Conservation (phyloP, 2,329 filamentous ascomycete genomes). For the Diaporthe vaccinii region DNA sequence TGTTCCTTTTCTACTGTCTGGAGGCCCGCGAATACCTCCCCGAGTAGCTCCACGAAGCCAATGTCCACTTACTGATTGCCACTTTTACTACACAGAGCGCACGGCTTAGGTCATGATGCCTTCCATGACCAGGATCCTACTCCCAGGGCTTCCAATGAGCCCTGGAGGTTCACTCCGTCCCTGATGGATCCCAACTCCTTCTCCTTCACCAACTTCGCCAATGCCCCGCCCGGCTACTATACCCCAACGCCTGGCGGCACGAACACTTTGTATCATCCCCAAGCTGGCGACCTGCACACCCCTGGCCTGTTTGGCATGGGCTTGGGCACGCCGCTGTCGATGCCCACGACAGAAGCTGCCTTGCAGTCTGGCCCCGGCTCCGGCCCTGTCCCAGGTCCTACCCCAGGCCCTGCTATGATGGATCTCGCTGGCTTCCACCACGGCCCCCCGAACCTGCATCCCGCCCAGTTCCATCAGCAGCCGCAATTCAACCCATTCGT, state of each 20-base stretch:
- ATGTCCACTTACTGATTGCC: conserved; percentile 8
- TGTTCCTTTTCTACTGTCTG: not conserved
- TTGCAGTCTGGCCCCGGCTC: conserved; percentile 67
- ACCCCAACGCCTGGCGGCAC: conserved; percentile 87
- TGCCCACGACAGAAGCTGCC: conserved; percentile 77
- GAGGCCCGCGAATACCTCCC: not conserved
- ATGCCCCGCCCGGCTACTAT: conserved; percentile 86
- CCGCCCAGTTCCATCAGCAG: conserved; percentile 69
- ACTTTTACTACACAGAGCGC: conserved; percentile 57
- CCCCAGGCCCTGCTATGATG: conserved; percentile 66
- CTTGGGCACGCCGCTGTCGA: conserved; percentile 83
- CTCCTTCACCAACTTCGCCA: conserved; percentile 83
- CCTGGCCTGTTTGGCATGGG: conserved; percentile 83
- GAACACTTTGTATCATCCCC: conserved; percentile 84
- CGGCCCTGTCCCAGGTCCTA: not conserved
- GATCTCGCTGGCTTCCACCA: conserved; percentile 78
- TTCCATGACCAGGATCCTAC: conserved; percentile 84
- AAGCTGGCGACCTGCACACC: conserved; percentile 89
- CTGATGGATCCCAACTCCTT: conserved; percentile 89
- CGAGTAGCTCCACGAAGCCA: not conserved
- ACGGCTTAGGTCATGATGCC: conserved; percentile 55
- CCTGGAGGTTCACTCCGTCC: conserved; percentile 90
- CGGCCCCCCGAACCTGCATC: conserved; percentile 54
- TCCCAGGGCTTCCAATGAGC: conserved; percentile 82
- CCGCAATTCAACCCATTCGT: conserved; percentile 80